These are phyloP conservation scores for Fusarium staphyleae DNA, from an alignment of 2,329 filamentous ascomycete species.

Conservation along the genomic window DNA sequence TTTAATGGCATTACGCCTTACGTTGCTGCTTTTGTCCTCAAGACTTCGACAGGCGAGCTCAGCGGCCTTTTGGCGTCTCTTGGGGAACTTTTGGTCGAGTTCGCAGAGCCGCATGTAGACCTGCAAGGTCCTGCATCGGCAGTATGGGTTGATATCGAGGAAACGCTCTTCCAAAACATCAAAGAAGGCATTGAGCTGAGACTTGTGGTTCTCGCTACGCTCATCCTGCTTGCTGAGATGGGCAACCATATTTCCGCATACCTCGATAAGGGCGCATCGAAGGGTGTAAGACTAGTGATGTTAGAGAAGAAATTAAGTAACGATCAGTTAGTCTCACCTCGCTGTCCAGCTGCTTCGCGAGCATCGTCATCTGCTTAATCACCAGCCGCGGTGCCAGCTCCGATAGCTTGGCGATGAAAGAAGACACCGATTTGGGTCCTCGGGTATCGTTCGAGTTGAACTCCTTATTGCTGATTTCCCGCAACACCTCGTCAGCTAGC, in stretches of 20 bases:
- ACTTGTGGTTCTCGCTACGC: constrained; percentile 89
- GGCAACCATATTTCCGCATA: constrained; percentile 92
- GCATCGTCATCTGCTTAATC: constrained; percentile 95
- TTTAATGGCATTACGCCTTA: constrained; percentile 93
- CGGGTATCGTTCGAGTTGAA: constrained; percentile 97
- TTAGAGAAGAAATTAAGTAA: constrained; percentile 30
- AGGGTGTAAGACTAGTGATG: constrained; percentile 80
- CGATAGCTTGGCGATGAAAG: constrained; percentile 91
- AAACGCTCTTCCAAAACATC: constrained; percentile 97
- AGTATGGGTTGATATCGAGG: constrained; percentile 95
- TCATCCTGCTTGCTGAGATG: constrained; percentile 93
- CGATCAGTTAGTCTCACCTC: constrained; percentile 63
- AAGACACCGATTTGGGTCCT: constrained; percentile 94
- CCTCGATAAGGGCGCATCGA: constrained; percentile 91
- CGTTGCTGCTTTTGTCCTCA: constrained; percentile 98
- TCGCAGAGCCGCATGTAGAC: constrained; percentile 93
- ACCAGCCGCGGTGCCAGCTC: constrained; percentile 90
- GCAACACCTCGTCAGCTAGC: constrained; percentile 88
- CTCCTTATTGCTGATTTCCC: constrained; percentile 95
- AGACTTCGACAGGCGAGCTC: constrained; percentile 88
- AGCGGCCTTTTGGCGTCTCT: constrained; percentile 84
- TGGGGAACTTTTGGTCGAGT: constrained; percentile 94
- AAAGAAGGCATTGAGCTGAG: constrained; percentile 95
- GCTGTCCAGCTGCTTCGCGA: constrained; percentile 94
- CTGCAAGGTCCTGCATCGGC: constrained; percentile 87